phyloP scores from a whole-genome alignment of 495 filamentous ascomycete genomes.

The Jackrogersella multiformis region DNA sequence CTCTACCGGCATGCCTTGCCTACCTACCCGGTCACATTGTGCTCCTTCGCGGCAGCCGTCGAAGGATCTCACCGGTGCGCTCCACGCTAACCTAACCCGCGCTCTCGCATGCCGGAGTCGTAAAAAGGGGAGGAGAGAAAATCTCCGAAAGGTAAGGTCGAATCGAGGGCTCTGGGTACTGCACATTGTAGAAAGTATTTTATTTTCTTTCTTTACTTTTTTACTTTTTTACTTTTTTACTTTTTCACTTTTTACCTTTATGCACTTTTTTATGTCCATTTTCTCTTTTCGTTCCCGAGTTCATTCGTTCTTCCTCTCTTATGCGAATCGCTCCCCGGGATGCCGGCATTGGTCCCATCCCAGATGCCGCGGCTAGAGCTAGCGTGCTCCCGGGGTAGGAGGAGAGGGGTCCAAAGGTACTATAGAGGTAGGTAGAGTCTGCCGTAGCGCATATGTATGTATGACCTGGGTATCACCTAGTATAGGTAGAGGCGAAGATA shows the following conservation, averaged over 20 bases:
- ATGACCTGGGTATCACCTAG: neutral
- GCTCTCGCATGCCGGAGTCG: neutral
- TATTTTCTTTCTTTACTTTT: no score
- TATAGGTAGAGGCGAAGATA: slow-evolving; percentile 1
- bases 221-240: no score
- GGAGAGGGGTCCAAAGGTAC: slow-evolving; percentile 1
- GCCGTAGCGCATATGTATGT: neutral
- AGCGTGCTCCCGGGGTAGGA: slow-evolving; percentile 16
- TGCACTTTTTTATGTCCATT: no score
- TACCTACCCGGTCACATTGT: neutral
- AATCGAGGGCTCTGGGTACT: no score
- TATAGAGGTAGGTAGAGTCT: neutral
- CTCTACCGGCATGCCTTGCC: neutral
- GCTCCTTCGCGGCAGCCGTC: neutral
- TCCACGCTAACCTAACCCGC: slow-evolving; percentile 6
- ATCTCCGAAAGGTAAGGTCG: slow-evolving; percentile 26
- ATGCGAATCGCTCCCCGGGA: neutral
- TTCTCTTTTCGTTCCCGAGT: no score
- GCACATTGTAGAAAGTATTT: no score
- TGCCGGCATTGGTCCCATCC: slow-evolving; percentile 18
- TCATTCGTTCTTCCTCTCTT: no score
- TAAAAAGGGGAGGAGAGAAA: slow-evolving; percentile 16
- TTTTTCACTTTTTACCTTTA: no score
- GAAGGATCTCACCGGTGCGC: neutral
- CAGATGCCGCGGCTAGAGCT: slow-evolving; percentile 27